phyloP scores from a whole-genome alignment of 2,329 filamentous ascomycete genomes.

The Fusarium albidum region DNA sequence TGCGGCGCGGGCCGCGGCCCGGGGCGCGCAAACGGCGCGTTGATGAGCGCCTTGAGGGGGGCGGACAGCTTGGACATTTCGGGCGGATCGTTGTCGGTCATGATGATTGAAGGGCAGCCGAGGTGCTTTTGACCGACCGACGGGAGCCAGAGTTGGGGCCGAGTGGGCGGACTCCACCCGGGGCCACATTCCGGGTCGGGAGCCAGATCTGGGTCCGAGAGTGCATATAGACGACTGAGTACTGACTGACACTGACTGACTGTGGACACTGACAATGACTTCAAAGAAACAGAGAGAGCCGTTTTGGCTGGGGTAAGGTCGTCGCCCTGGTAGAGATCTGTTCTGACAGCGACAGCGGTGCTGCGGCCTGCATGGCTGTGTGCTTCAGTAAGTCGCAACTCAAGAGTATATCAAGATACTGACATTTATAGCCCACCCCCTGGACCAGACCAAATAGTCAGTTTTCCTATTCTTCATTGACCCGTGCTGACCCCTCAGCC shows the following conservation, averaged over 20 bases:
- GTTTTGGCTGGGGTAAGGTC: slow-evolving; percentile 53
- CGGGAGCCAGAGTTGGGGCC: slow-evolving; percentile 35
- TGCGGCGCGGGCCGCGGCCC: slow-evolving; percentile 70
- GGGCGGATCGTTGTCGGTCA: slow-evolving; percentile 26
- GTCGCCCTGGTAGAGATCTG: neutral
- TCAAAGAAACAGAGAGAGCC: slow-evolving; percentile 46
- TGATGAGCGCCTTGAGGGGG: slow-evolving; percentile 77
- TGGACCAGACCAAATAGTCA: slow-evolving; percentile 56
- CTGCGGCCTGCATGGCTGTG: slow-evolving; percentile 54
- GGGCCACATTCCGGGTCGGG: slow-evolving; percentile 32
- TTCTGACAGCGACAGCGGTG: slow-evolving; percentile 44
- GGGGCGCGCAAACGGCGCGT: slow-evolving; percentile 71
- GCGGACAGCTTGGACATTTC: slow-evolving; percentile 78
- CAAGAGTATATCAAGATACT: neutral
- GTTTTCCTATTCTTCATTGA: neutral
- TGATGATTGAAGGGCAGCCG: slow-evolving; percentile 14
- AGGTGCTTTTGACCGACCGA: slow-evolving; percentile 23
- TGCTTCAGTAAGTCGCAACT: slow-evolving; percentile 50
- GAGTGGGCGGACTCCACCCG: slow-evolving; percentile 19
- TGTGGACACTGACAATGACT: slow-evolving; percentile 20
- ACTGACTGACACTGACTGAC: no score
- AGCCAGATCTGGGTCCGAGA: slow-evolving; percentile 30
- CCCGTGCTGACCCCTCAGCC: slow-evolving; percentile 36
- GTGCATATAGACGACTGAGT: slow-evolving; percentile 15
- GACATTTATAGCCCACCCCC: slow-evolving; percentile 49